These are phyloP conservation scores for Termitomyces sp. DNA, from an alignment of 768 basidiomycete genomes.

Conservation along the genomic window DNA sequence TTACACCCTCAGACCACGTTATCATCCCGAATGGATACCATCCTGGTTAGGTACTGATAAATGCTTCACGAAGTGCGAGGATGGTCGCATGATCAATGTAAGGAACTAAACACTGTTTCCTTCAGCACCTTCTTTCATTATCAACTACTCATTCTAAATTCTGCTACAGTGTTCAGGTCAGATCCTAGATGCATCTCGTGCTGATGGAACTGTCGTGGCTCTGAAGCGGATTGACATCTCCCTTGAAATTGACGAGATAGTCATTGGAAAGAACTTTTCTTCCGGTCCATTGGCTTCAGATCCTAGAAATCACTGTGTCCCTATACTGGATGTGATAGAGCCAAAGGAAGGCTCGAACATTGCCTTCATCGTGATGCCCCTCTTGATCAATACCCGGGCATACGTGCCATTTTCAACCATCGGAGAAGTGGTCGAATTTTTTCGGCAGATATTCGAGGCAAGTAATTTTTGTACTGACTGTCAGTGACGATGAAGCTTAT, in stretches of 20 bases:
- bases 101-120: not conserved
- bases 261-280: not conserved
- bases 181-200: not conserved
- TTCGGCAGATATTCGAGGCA: not conserved
- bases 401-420: not conserved
- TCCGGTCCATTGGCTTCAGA: not conserved
- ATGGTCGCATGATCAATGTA: not conserved
- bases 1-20: not conserved
- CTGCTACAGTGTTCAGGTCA: not conserved
- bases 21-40: conserved; percentile 1
- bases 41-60: not conserved
- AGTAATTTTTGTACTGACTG: not conserved
- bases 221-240: not conserved
- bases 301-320: too few species aligned
- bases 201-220: not conserved
- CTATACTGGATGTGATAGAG: not conserved
- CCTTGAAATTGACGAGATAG: not conserved
- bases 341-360: not conserved
- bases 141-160: not conserved
- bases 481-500: not conserved
- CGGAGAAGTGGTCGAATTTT: not conserved
- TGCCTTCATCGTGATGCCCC: not conserved
- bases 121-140: too few species aligned
- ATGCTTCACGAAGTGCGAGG: not conserved
- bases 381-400: not conserved